These are phyloP conservation scores for Phytophthora cajani DNA, from an alignment of 352 stramenopile species.

Conservation along the genomic window DNA sequence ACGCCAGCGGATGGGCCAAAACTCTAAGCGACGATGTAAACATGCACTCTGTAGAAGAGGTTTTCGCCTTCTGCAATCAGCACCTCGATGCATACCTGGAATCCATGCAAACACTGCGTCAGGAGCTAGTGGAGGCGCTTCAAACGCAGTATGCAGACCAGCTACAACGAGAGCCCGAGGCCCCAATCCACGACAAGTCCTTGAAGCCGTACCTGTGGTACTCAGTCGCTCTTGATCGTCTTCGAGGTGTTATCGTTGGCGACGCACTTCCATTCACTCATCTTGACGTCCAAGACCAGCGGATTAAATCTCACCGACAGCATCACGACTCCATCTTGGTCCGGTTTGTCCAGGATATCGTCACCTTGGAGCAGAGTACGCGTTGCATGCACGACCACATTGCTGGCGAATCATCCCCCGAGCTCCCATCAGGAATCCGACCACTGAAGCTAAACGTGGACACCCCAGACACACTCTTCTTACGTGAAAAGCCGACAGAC, in stretches of 20 bases:
- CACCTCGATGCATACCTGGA: slow-evolving; percentile 24
- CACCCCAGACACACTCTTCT: slow-evolving; percentile 46
- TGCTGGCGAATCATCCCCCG: slow-evolving; percentile 13
- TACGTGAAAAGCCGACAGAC: slow-evolving; percentile 27
- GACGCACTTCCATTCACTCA: slow-evolving; percentile 19
- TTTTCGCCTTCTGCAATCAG: slow-evolving; percentile 20
- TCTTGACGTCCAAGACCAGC: background rate
- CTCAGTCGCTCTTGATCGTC: slow-evolving; percentile 47
- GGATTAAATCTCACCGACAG: slow-evolving; percentile 1
- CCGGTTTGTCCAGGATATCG: slow-evolving; percentile 40
- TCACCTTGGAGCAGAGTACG: slow-evolving; percentile 34
- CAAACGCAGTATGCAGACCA: slow-evolving; percentile 3
- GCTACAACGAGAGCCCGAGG: slow-evolving; percentile 7
- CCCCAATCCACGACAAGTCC: background rate
- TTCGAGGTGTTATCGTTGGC: slow-evolving; percentile 44
- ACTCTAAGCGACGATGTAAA: slow-evolving; percentile 13
- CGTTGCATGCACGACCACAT: slow-evolving; percentile 6
- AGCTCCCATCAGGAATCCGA: slow-evolving; percentile 46
- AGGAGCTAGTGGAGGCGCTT: slow-evolving; percentile 11
- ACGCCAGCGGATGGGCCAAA: slow-evolving; percentile 14
- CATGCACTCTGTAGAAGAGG: slow-evolving; percentile 5
- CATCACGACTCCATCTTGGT: slow-evolving; percentile 27
- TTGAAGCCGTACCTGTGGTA: slow-evolving; percentile 37
- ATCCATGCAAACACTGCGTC: background rate
- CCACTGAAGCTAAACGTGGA: slow-evolving; percentile 48